Base-by-base conservation (phyloP, 164 flowering plant genomes). In the Liriodendron chinense region DNA sequence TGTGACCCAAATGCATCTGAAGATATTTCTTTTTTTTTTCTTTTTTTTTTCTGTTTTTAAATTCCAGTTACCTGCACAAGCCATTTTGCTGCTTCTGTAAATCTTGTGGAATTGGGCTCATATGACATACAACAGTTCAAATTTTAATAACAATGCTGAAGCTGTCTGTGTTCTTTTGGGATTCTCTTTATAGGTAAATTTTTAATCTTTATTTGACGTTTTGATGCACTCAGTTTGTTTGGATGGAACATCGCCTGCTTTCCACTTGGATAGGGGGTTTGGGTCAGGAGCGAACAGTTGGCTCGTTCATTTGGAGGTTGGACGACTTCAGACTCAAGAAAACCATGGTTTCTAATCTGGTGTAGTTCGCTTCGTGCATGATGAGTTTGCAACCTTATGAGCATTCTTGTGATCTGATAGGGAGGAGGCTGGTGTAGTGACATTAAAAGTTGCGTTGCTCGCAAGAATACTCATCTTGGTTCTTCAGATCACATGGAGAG, bases 391-490 rank as follows among this genome's bases (percentile, higher is more conserved):
- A 53, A 53, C 9, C 9, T 53, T 34, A 34, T 12, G 0, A 1
- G 43, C 43, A 34, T 34, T 34, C 43, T 34, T 34, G 43, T 34
- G 43, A 34, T 34, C 0, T 34, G 43, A 34, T 34, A 92, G 99
- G 97, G 99, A 63, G 99, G 99, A 59, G 99, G 97, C 20, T 94
- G 98, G 99, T 94, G 99, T 77, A 86, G 92, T 61, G 83, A 71
- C 57, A 69, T 83, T 24, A 85, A 87, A 76, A 82, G 74, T 25
- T 96, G 99, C 83, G 87, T 89, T 47, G 89, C 73, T 76, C 89
- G 99, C 48, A 94, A 92, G 80, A 96, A 83, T 48, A 89, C 89
- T 26, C 88, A 89, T 9, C 95, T 90, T 70, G 98, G 98, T 20
- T 94, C 99, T 25, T 94, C 98, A 64, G 83, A 70, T 1, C 87